A percentile compares a stretch with the other conserved stretches of the same genome.
Conservation (phyloP, 2,329 filamentous ascomycete genomes). For the Monilinia laxa region DNA sequence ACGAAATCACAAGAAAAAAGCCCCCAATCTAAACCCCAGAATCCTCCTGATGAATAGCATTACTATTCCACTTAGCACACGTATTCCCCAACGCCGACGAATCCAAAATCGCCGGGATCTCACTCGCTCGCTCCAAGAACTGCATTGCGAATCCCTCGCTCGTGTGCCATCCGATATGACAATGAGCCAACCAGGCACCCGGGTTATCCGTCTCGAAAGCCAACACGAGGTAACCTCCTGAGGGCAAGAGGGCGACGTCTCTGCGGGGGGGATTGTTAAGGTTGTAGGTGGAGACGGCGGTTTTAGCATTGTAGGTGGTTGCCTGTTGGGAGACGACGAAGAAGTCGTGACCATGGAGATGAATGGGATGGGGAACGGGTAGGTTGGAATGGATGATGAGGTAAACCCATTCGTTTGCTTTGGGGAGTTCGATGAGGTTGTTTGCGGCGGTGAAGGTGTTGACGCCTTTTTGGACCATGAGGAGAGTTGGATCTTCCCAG, state of each 20-base stretch:
- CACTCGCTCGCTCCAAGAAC: constrained; percentile 45
- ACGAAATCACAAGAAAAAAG: too few relatives aligned
- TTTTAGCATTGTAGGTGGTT: constrained; percentile 41
- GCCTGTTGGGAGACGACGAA: constrained; percentile 46
- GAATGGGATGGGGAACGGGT: constrained; percentile 41
- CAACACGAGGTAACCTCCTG: constrained; percentile 28
- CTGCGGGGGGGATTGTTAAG: constrained; percentile 50
- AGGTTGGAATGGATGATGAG: constrained; percentile 35
- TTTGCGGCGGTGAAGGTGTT: constrained; percentile 29
- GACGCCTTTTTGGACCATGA: constrained; percentile 38
- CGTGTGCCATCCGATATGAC: constrained; percentile 49
- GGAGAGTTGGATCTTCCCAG: constrained; percentile 50
- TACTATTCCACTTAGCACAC: constrained; percentile 25
- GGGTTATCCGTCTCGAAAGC: constrained; percentile 32
- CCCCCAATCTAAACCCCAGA: constrained; percentile 23
- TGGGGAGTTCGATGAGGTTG: constrained; percentile 36
- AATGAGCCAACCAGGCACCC: constrained; percentile 32
- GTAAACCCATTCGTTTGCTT: constrained; percentile 37
- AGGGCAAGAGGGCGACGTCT: constrained; percentile 49
- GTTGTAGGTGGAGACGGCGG: constrained; percentile 31
- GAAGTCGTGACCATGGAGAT: constrained; percentile 53
- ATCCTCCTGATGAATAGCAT: constrained; percentile 23
- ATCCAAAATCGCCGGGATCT: constrained; percentile 29
- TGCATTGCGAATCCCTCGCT: constrained; percentile 51
- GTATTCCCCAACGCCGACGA: constrained; percentile 4